These are phyloP conservation scores for Talaromyces sp. DNA, from an alignment of 2,329 filamentous ascomycete species.

Conservation along the genomic window DNA sequence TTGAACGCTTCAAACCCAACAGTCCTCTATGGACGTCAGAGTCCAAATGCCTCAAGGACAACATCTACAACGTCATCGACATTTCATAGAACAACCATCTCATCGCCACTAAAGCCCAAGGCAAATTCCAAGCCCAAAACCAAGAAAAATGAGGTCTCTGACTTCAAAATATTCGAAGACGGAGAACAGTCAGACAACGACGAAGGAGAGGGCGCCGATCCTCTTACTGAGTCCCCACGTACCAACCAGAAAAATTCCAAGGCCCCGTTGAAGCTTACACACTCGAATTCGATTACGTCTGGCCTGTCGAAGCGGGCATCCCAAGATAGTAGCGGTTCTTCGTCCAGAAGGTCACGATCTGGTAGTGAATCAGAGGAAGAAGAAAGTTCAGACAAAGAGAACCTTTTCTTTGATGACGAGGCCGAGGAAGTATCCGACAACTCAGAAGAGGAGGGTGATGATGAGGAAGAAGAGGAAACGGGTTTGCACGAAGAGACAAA, in stretches of 20 bases:
- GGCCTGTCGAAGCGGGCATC: conserved; percentile 15
- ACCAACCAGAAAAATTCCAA: conserved; percentile 1
- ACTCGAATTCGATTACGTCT: conserved; percentile 17
- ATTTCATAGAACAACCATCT: conserved; percentile 5
- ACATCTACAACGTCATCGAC: neutral
- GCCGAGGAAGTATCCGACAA: conserved; percentile 18
- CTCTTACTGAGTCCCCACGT: neutral
- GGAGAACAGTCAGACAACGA: conserved; percentile 12
- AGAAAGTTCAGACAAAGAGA: conserved; percentile 19
- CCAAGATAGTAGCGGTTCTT: conserved; percentile 14
- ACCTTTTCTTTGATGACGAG: conserved; percentile 18
- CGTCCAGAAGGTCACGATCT: conserved; percentile 22
- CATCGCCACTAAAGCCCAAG: conserved; percentile 13
- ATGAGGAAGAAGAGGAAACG: conserved; percentile 25
- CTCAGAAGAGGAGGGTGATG: conserved; percentile 23
- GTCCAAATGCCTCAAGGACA: neutral
- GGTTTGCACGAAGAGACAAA: conserved; percentile 22
- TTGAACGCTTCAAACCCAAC: conserved; percentile 18
- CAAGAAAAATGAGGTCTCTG: neutral
- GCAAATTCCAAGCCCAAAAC: neutral
- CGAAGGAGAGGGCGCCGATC: neutral
- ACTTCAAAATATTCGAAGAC: conserved; percentile 20
- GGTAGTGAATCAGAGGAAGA: conserved; percentile 21
- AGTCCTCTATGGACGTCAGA: conserved; percentile 3
- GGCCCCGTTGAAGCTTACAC: conserved; percentile 13